phyloP scores from a whole-genome alignment of 176 grass and related monocot genomes.

The Oryza punctata region DNA sequence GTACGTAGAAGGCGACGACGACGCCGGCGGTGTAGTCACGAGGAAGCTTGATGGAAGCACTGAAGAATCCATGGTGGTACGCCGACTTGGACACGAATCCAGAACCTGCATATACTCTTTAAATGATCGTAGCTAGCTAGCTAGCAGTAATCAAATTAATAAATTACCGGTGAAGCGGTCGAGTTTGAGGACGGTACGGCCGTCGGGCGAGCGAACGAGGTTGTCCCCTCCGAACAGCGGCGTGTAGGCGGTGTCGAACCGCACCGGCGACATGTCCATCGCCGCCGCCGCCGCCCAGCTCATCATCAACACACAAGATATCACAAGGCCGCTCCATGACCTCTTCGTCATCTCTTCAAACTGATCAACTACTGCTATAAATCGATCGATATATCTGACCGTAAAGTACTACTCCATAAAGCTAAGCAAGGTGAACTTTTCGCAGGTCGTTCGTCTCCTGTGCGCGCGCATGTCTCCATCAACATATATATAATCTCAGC shows the following conservation, averaged over 20 bases:
- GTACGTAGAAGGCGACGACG: conserved; percentile 89
- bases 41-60: conserved; percentile 83
- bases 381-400: too few relatives aligned
- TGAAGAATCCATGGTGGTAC: conserved; percentile 84
- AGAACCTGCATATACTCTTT: conserved; percentile 45
- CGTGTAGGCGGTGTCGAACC: conserved; percentile 61
- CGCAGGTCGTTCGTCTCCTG: neutral
- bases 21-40: conserved; percentile 70
- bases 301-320: neutral
- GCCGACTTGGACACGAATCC: conserved; percentile 71
- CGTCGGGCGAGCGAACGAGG: conserved; percentile 49
- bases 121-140: neutral
- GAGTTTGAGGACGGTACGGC: conserved; percentile 63
- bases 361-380: too few relatives aligned
- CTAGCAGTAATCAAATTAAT: too few relatives aligned
- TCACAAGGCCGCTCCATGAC: neutral
- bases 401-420: too few relatives aligned
- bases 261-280: conserved; percentile 47
- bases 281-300: neutral
- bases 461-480: neutral
- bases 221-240: conserved; percentile 77
- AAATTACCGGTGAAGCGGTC: conserved; percentile 62
- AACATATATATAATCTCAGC: neutral
- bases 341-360: neutral
- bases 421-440: neutral